Conservation (phyloP, 345 rosid species). For the Ceriops decandra region DNA sequence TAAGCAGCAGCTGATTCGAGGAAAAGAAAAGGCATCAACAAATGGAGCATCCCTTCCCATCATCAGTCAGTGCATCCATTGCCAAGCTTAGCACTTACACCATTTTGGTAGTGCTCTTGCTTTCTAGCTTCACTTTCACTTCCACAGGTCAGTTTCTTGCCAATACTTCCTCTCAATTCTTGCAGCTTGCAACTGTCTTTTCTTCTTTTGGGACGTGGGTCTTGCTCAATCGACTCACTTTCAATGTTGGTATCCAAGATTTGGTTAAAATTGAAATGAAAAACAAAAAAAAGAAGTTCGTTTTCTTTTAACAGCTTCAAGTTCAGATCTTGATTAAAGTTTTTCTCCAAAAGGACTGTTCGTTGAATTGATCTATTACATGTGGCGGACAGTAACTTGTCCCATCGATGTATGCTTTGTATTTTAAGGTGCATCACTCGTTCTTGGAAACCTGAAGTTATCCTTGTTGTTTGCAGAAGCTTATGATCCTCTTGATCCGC, state of each 20-base stretch:
- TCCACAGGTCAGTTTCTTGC: constrained; percentile 49
- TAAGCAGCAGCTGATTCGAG: background rate
- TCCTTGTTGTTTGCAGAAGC: constrained; percentile 32
- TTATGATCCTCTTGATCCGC: constrained; percentile 19
- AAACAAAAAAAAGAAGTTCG: background rate
- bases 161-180: constrained; percentile 2
- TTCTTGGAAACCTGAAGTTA: background rate
- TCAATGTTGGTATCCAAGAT: background rate
- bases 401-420: too few relatives aligned
- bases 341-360: constrained; percentile 2
- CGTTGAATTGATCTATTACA: background rate
- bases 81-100: constrained; percentile 37
- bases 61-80: constrained; percentile 32
- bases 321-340: constrained; percentile 16
- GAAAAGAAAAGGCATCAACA: constrained; percentile 17
- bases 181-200: background rate
- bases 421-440: too few relatives aligned
- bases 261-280: background rate
- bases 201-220: constrained; percentile 20
- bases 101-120: constrained; percentile 39
- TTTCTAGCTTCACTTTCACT: constrained; percentile 58
- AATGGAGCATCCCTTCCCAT: constrained; percentile 43
- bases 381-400: background rate
- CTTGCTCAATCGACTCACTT: background rate
- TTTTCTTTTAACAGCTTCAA: constrained; percentile 10